Evolutionary conservation across 352 stramenopile genomes (phyloP).

Genomic region (Pythium apleroticum): DNA sequence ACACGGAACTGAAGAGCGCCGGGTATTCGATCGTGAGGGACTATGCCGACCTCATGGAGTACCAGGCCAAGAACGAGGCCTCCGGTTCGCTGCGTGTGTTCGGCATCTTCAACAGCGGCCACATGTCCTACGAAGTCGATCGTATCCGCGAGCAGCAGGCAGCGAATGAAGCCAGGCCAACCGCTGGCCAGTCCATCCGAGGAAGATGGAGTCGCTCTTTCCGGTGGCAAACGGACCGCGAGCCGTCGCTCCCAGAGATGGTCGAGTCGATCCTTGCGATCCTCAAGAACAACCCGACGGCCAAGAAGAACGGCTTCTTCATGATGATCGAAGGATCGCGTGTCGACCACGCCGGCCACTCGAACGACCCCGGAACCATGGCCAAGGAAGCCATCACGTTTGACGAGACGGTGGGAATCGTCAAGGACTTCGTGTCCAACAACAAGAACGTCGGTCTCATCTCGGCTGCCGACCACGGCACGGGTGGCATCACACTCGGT

Average conservation of each 20-base stretch:
- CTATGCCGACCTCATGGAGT: slow-evolving; percentile 53
- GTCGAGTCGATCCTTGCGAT: slow-evolving; percentile 56
- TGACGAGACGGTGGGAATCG: slow-evolving; percentile 60
- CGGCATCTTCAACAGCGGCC: slow-evolving; percentile 54
- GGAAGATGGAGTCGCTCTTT: too few relatives aligned
- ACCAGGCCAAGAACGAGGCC: slow-evolving; percentile 45
- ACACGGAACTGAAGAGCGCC: slow-evolving; percentile 36
- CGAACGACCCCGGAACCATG: slow-evolving; percentile 68
- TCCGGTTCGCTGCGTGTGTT: slow-evolving; percentile 53
- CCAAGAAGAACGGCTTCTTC: slow-evolving; percentile 76
- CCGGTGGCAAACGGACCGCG: slow-evolving; percentile 36
- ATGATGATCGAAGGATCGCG: slow-evolving; percentile 77
- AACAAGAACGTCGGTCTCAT: slow-evolving; percentile 55
- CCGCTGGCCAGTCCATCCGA: too few relatives aligned
- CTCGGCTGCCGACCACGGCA: slow-evolving; percentile 64
- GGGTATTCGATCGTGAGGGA: slow-evolving; percentile 56
- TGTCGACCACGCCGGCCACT: slow-evolving; percentile 66
- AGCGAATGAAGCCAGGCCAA: slow-evolving; percentile 36
- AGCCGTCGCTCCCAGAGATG: slow-evolving; percentile 65
- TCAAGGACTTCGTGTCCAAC: slow-evolving; percentile 53
- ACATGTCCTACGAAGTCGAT: slow-evolving; percentile 77
- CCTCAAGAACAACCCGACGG: slow-evolving; percentile 67
- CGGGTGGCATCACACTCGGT: slow-evolving; percentile 59
- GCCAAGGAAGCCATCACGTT: slow-evolving; percentile 72
- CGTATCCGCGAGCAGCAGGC: slow-evolving; percentile 37